phyloP scores from a whole-genome alignment of 257 asterid genomes.

The Dorcoceras hygrometricum region DNA sequence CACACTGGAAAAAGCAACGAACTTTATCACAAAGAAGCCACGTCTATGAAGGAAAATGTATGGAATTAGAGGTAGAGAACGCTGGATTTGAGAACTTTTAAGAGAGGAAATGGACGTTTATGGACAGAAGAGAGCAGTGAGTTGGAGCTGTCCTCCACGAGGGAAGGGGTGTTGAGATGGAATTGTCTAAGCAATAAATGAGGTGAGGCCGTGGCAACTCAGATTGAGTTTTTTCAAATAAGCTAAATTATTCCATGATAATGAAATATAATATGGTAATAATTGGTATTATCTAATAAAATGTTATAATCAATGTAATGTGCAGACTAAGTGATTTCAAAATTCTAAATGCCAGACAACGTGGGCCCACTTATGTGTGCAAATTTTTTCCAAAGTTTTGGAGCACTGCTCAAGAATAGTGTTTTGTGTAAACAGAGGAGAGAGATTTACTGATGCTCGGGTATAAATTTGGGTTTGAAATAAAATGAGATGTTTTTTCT shows the following conservation, averaged over 20 bases:
- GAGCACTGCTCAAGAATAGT: too few species aligned
- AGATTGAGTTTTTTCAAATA: conserved; percentile 23
- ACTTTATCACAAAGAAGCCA: conserved; percentile 19
- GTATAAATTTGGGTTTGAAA: too few species aligned
- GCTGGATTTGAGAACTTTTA: conserved; percentile 24
- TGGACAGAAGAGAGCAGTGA: conserved; percentile 31
- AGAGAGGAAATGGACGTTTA: conserved; percentile 35
- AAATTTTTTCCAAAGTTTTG: not conserved
- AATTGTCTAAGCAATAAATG: conserved; percentile 57
- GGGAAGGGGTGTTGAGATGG: conserved; percentile 30
- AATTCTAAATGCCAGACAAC: not conserved
- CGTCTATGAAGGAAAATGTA: not conserved
- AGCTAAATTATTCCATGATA: not conserved
- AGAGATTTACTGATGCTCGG: too few species aligned
- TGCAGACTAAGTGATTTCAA: not conserved
- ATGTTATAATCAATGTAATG: not conserved
- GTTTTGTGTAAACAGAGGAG: too few species aligned
- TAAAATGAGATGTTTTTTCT: too few species aligned
- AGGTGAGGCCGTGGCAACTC: conserved; percentile 31
- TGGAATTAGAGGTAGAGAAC: conserved; percentile 18
- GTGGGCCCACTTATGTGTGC: not conserved
- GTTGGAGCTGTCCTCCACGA: conserved; percentile 27
- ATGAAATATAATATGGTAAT: not conserved
- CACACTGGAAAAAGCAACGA: conserved; percentile 25
- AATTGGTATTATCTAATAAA: too few species aligned